Conservation (phyloP, 2,329 filamentous ascomycete genomes). For the Phialophora chinensis region DNA sequence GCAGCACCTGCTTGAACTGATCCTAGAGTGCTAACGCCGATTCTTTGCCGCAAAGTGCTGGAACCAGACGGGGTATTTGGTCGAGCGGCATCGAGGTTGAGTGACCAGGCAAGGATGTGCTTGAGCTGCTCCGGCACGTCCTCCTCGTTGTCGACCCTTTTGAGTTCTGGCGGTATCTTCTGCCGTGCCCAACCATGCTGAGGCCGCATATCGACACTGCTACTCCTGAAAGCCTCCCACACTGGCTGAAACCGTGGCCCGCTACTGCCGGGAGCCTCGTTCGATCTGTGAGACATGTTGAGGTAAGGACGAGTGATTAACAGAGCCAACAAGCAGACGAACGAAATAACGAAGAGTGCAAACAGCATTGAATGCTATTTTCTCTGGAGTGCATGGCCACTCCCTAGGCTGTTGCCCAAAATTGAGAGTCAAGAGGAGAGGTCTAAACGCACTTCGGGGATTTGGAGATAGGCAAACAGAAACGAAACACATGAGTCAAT, state of each 20-base stretch:
- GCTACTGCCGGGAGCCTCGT: background rate
- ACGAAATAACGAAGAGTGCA: conserved; percentile 1
- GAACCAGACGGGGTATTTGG: background rate
- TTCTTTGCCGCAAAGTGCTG: background rate
- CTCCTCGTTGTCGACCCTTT: conserved; percentile 24
- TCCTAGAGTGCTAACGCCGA: background rate
- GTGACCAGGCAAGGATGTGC: conserved; percentile 35
- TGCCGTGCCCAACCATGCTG: conserved; percentile 22
- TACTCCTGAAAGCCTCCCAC: conserved; percentile 24
- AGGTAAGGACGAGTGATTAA: conserved; percentile 1
- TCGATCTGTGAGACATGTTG: conserved; percentile 13
- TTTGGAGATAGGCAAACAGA: conserved; percentile 10
- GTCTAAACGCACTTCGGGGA: conserved; percentile 15
- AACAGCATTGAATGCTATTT: conserved; percentile 16
- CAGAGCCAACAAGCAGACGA: conserved; percentile 12
- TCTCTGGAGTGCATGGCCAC: background rate
- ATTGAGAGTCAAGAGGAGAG: background rate
- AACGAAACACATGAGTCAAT: conserved; percentile 8
- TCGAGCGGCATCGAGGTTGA: conserved; percentile 7
- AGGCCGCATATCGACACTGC: conserved; percentile 8
- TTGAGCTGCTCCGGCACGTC: conserved; percentile 28
- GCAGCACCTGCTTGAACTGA: background rate
- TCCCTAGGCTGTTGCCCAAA: background rate
- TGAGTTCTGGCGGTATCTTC: conserved; percentile 29
- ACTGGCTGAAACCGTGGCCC: background rate